Percentiles rank a stretch among this genome's conserved stretches.
Conservation (phyloP, 768 basidiomycete species). For the Dacryopinax primogenitus region DNA sequence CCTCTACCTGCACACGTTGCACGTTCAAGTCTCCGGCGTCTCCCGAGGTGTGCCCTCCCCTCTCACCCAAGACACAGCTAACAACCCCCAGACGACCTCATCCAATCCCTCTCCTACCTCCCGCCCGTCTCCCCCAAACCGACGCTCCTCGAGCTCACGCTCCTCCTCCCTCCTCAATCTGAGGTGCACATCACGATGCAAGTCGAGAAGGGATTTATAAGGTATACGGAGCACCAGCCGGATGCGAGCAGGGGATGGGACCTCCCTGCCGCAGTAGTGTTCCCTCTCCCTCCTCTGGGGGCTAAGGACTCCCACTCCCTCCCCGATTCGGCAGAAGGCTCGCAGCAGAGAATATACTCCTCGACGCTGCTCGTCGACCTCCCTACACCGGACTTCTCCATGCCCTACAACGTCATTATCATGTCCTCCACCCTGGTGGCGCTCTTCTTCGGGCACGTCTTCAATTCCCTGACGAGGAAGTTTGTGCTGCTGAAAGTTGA, state of each 20-base stretch:
- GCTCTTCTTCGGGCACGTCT: slow-evolving; percentile 82
- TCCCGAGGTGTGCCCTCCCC: slow-evolving; percentile 9
- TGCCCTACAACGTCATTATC: slow-evolving; percentile 99
- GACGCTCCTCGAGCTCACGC: slow-evolving; percentile 56
- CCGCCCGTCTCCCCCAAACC: slow-evolving; percentile 57
- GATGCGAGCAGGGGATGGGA: slow-evolving; percentile 95
- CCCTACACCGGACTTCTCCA: slow-evolving; percentile 98
- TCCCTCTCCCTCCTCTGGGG: slow-evolving; percentile 26
- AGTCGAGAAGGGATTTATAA: slow-evolving; percentile 70
- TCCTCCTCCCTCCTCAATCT: slow-evolving; percentile 56
- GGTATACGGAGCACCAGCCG: slow-evolving; percentile 91
- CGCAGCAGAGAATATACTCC: slow-evolving; percentile 51
- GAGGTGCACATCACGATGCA: slow-evolving; percentile 56
- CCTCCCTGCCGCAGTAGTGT: slow-evolving; percentile 68
- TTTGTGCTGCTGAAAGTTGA: slow-evolving; percentile 37
- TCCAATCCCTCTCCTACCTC: slow-evolving; percentile 53
- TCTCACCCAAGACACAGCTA: neutral
- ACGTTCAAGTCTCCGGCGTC: slow-evolving; percentile 36
- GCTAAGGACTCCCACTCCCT: neutral
- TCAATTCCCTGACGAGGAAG: slow-evolving; percentile 71
- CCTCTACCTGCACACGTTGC: slow-evolving; percentile 71
- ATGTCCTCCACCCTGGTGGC: slow-evolving; percentile 85
- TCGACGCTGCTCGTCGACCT: slow-evolving; percentile 72
- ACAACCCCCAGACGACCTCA: slow-evolving; percentile 40
- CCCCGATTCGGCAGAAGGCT: slow-evolving; percentile 4